Evolutionary conservation across 1,284 basidiomycete genomes (phyloP), one percentile per base, ranked within the genome.

Genomic region (Athelia sp.): DNA sequence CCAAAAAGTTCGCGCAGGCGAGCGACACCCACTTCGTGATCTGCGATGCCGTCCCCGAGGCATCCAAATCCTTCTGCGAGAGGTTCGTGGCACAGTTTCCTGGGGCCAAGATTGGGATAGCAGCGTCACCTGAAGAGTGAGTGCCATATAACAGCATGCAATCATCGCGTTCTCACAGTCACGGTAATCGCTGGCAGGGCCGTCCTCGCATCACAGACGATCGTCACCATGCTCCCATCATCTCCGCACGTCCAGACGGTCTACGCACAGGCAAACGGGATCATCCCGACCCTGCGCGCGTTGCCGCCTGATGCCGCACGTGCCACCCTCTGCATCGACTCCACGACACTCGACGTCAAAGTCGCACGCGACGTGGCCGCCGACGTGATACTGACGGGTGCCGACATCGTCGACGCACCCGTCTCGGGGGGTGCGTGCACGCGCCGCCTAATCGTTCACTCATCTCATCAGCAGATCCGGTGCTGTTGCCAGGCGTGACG

Each of bases 181-280:
- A 29, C 13, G 6, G 4, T 29, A 29, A 29, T 29, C 13, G 52
- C 52, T 51, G 48, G 50, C 57, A 87, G 88, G 56, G 85, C 87
- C 6, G 71, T 82, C 22, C 54, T 73, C 13, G 72, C 75, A 19
- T 86, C 89, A 14, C 70, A 76, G 35, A 86, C 81, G 9, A 74
- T 94, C 43, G 66, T 94, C 48, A 93, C 90, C 15, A 92, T 94
- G 90, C 75, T 94, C 4, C 92, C 91, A 1, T 92, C 91, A 1
- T 90, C 90, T 3, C 85, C 89, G 0, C 83, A 94, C 53, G 91
- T 94, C 43, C 69, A 78, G 40, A 65, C 73, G 47, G 91, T 93
- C 9, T 94, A 93, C 61, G 65, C 71, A 21, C 70, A 74, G 38
- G 60, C 65, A 43, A 68, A 71, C 24, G 83, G 82, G 0, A 81